These are phyloP conservation scores for Phlegmacium glaucopus DNA, from an alignment of 768 basidiomycete species.

Conservation along the genomic window DNA sequence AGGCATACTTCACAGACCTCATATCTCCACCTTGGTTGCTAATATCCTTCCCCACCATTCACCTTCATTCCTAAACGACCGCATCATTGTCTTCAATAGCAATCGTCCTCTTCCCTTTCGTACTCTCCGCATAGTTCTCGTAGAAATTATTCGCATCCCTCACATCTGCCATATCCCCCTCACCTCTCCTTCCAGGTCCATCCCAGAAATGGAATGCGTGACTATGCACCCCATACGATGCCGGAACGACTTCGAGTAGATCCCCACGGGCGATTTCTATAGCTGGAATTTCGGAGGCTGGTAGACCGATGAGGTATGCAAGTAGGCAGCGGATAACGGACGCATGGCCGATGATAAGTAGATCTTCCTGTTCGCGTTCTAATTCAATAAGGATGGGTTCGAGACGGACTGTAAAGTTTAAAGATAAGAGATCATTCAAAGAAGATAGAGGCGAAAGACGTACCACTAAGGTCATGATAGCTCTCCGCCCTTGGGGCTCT, in stretches of 20 bases:
- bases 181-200: slow-evolving; percentile 62
- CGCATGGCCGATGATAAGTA: slow-evolving; percentile 95
- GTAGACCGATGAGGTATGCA: slow-evolving; percentile 89
- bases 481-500: slow-evolving; percentile 93
- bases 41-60: not conserved
- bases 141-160: slow-evolving; percentile 80
- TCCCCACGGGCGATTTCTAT: slow-evolving; percentile 97
- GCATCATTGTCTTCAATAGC: slow-evolving; percentile 14
- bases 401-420: slow-evolving; percentile 64
- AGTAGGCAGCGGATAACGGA: slow-evolving; percentile 96
- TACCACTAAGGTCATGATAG: slow-evolving; percentile 92
- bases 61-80: not conserved
- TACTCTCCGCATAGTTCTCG: slow-evolving; percentile 84
- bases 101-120: slow-evolving; percentile 54
- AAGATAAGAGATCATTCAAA: not conserved
- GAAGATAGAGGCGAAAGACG: not conserved
- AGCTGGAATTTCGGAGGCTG: slow-evolving; percentile 94
- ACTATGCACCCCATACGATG: slow-evolving; percentile 86
- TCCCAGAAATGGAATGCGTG: slow-evolving; percentile 94
- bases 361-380: slow-evolving; percentile 90
- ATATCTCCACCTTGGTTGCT: too few relatives aligned
- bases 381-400: slow-evolving; percentile 92
- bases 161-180: slow-evolving; percentile 23
- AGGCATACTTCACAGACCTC: too few relatives aligned
- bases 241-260: slow-evolving; percentile 88